Conservation (phyloP, 352 stramenopile genomes). For the Phytophthora hybrid region DNA sequence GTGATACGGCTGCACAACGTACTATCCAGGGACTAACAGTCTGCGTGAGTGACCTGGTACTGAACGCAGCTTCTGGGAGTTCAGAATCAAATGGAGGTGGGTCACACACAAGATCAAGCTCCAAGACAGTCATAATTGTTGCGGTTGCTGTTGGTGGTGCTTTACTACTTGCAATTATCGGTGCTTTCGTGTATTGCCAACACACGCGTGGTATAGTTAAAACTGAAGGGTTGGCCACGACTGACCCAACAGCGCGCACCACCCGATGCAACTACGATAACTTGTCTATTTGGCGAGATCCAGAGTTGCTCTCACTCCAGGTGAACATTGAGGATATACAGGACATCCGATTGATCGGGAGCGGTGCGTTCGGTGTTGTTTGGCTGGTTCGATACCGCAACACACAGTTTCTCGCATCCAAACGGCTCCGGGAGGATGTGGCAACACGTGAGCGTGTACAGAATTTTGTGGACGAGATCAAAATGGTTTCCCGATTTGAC, state of each 20-base stretch:
- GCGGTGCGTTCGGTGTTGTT: constrained; percentile 39
- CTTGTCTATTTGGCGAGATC: constrained; percentile 34
- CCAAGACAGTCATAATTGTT: constrained; percentile 29
- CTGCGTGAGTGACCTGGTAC: constrained; percentile 30
- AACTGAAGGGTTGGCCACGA: constrained; percentile 16
- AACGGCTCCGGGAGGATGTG: constrained; percentile 32
- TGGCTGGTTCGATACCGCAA: constrained; percentile 38
- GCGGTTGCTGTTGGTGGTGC: constrained; percentile 22
- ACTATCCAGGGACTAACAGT: constrained; percentile 25
- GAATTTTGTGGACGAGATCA: constrained; percentile 38
- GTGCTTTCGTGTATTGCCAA: constrained; percentile 22
- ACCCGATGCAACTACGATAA: constrained; percentile 32
- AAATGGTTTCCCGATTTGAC: constrained; percentile 44
- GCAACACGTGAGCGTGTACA: constrained; percentile 22
- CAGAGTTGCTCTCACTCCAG: constrained; percentile 28
- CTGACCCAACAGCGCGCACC: constrained; percentile 22
- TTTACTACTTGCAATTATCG: constrained; percentile 23
- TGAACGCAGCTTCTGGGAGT: constrained; percentile 13
- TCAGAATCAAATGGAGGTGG: constrained; percentile 6
- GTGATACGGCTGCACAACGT: constrained; percentile 18
- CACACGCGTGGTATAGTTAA: constrained; percentile 11
- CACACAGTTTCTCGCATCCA: constrained; percentile 33
- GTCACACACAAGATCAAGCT: constrained; percentile 9
- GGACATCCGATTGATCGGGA: constrained; percentile 37
- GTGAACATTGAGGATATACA: constrained; percentile 30